Conservation (phyloP, 2,329 filamentous ascomycete species). For the Hypocreales sp. region DNA sequence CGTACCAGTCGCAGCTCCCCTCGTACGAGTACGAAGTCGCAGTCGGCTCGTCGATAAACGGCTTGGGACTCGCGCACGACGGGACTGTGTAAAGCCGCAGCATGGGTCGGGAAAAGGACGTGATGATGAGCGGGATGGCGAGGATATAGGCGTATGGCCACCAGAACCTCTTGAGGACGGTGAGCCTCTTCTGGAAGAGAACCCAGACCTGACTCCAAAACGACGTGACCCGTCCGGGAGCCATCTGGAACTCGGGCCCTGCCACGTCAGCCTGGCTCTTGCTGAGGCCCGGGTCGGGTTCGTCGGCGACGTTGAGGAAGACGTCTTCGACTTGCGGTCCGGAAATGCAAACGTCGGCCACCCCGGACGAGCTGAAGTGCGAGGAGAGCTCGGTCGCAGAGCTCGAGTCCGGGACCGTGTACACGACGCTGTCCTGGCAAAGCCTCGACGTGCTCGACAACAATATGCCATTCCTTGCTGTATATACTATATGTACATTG, state of each 20-base stretch:
- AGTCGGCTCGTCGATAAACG: too few species aligned
- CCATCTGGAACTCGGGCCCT: conserved; percentile 2
- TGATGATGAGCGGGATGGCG: conserved; percentile 59
- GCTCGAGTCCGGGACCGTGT: conserved; percentile 25
- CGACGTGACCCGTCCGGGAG: conserved; percentile 3
- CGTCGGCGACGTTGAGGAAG: conserved; percentile 9
- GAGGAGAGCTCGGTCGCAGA: too few species aligned
- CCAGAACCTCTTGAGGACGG: conserved; percentile 58
- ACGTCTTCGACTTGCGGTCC: conserved; percentile 18
- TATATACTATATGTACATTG: too few species aligned
- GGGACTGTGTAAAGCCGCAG: conserved; percentile 44
- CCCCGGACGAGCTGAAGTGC: conserved; percentile 33
- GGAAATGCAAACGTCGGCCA: conserved; percentile 14
- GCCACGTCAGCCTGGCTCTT: too few species aligned
- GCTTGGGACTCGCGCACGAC: too few species aligned
- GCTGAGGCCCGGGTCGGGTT: background rate
- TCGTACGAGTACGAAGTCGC: too few species aligned
- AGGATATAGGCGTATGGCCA: conserved; percentile 59
- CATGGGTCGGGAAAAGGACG: conserved; percentile 58
- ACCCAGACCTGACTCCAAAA: conserved; percentile 43
- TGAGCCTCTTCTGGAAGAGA: conserved; percentile 57
- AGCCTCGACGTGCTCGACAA: too few species aligned
- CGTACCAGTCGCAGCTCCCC: too few species aligned
- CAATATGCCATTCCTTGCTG: too few species aligned
- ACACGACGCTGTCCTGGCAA: conserved; percentile 39